Conservation (phyloP, 345 rosid genomes). For the rapeseed (Brassica napus) region Da-Ae NC_063449.1:5500501-5501000, state of each 20-base stretch:
- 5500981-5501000: conserved; percentile 42
- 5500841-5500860: conserved; percentile 1
- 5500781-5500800: neutral
- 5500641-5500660: neutral
- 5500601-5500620: too few species aligned
- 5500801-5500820: neutral
- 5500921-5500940: conserved; percentile 32
- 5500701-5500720: neutral
- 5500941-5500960: conserved; percentile 42
- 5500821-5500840: neutral
- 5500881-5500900: conserved; percentile 6
- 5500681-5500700: neutral
- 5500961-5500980: conserved; percentile 34
- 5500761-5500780: neutral
- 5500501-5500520: too few species aligned
- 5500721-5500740: neutral
- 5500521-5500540: too few species aligned
- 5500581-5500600: too few species aligned
- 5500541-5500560: too few species aligned
- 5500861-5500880: conserved; percentile 5
- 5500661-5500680: neutral
- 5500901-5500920: conserved; percentile 26
- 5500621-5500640: neutral
- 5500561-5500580: too few species aligned
- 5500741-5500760: neutral